phyloP scores from a whole-genome alignment of 805 yeast species.

The Metschnikowia chrysomelidarum region DNA sequence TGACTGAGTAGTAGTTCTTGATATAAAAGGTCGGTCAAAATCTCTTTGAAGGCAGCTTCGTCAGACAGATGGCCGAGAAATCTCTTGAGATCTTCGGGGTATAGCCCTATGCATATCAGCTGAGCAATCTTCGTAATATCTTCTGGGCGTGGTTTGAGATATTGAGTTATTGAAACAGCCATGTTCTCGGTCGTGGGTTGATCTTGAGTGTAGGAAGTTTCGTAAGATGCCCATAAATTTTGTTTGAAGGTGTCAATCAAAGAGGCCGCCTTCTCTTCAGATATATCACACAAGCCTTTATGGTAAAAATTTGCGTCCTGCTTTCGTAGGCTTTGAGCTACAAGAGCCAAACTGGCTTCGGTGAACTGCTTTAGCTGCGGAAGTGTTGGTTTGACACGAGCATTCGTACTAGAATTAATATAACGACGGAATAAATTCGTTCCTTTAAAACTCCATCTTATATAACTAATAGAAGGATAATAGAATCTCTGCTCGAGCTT shows the following conservation, averaged over 20 bases:
- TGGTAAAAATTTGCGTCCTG: constrained; percentile 5
- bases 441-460: too few species aligned
- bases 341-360: neutral
- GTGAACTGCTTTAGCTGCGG: constrained; percentile 7
- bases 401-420: too few species aligned
- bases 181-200: neutral
- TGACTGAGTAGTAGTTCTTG: constrained; percentile 10
- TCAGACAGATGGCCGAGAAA: constrained; percentile 17
- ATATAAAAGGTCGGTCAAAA: constrained; percentile 8
- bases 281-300: constrained; percentile 4
- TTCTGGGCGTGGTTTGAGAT: constrained; percentile 7
- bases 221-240: constrained; percentile 4
- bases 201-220: constrained; percentile 1
- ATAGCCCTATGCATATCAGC: constrained; percentile 17
- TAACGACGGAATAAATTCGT: too few species aligned
- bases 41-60: constrained; percentile 7
- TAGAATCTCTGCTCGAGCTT: too few species aligned
- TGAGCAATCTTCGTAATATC: constrained; percentile 19
- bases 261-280: neutral
- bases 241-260: constrained; percentile 2
- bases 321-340: neutral
- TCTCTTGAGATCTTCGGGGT: constrained; percentile 23
- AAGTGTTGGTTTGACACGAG: constrained; percentile 4
- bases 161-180: constrained; percentile 5
- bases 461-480: too few species aligned